Base-by-base conservation (phyloP, 2,329 filamentous ascomycete genomes). In the Fusarium proliferatum region DNA sequence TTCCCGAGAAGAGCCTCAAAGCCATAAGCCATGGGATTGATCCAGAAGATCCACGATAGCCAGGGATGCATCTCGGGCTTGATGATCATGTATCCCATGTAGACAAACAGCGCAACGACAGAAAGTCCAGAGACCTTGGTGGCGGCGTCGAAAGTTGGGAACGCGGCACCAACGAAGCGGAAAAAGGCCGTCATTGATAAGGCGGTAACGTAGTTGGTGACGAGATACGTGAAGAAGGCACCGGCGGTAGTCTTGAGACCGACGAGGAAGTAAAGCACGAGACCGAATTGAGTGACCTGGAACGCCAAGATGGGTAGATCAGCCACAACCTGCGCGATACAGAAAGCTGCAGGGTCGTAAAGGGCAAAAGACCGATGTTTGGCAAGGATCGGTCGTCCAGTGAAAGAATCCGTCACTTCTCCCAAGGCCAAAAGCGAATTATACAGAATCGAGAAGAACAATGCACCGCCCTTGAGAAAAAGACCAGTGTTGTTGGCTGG, bases 1-100 rank as follows among this genome's bases (percentile, higher is more conserved):
- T 94, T 94, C 0, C 90, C 84, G 74, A 94, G 85, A 1, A 95
- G 79, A 0, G 87, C 88, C 71, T 94, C 90, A 63, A 93, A 94
- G 0, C 86, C 90, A 63, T 94, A 94, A 2, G 92, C 88, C 15
- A 94, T 83, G 0, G 92, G 92, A 67, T 92, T 87, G 38, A 92
- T 86, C 88, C 89, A 91, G 69, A 86, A 90, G 8, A 92, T 79
- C 90, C 90, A 92, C 3, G 84, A 81, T 17, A 92, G 86, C 89
- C 89, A 91, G 0, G 87, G 86, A 48, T 89, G 88, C 90, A 92
- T 91, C 67, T 89, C 84, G 30, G 85, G 85, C 26, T 90, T 89
- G 7, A 85, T 85, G 63, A 92, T 91, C 79, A 91, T 85, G 78
- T 90, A 92, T 12, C 90, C 91, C 12, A 86, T 90, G 76, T 92